Evolutionary conservation across 768 basidiomycete genomes (phyloP), one percentile per base, ranked within the genome.

Genomic region (Calvatia gigantea): DNA sequence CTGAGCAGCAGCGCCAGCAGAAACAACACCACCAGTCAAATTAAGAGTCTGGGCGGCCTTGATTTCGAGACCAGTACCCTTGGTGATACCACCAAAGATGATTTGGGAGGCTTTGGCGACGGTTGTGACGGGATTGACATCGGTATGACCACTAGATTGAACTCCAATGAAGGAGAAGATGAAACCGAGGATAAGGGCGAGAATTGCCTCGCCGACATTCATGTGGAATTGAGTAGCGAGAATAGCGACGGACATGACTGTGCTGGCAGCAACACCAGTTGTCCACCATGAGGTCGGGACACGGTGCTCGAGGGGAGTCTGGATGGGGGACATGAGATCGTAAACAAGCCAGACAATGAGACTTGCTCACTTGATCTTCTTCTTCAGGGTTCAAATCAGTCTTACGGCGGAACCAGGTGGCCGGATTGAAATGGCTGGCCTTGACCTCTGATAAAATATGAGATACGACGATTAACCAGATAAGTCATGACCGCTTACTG

Each of bases 151-250:
- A 29, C 78, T 62, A 46, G 78, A 82, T 64, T 85, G 83, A 7
- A 83, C 83, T 38, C 80, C 84, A 60, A 86, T 81, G 70, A 87
- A 85, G 28, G 83, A 83, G 70, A 86, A 87, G 38, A 85, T 42
- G 72, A 85, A 86, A 29, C 80, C 80, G 38, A 85, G 75, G 56
- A 86, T 21, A 44, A 86, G 77, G 7, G 83, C 68, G 42, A 85
- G 76, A 63, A 85, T 68, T 27, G 76, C 78, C 49, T 81, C 80
- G 28, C 82, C 82, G 57, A 84, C 80, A 57, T 81, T 82, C 74
- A 81, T 76, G 59, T 74, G 62, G 73, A 80, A 84, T 42, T 76
- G 70, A 21, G 77, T 81, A 11, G 77, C 75, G 54, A 83, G 78
- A 51, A 85, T 79, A 9, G 78, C 72, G 60, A 75, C 75, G 41